Evolutionary conservation across 2,329 filamentous ascomycete species (phyloP).

Genomic region (Penicillium palitans): DNA sequence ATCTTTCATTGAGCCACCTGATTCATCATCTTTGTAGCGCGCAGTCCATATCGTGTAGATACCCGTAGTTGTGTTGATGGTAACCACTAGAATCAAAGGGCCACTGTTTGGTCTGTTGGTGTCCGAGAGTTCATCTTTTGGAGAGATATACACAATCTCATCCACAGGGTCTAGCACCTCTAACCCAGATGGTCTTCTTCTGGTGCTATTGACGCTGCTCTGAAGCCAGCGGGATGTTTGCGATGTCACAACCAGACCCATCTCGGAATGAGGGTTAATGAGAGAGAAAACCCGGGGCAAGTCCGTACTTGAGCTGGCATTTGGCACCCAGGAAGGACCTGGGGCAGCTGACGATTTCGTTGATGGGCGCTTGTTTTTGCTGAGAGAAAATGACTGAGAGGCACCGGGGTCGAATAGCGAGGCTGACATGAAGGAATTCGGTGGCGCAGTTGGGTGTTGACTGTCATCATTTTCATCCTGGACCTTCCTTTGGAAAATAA

Average conservation of each 20-base stretch:
- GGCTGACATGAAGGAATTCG: constrained; percentile 80
- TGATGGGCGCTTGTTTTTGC: constrained; percentile 47
- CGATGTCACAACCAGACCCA: constrained; percentile 74
- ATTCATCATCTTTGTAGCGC: constrained; percentile 70
- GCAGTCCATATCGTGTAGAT: constrained; percentile 84
- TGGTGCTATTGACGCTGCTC: constrained; percentile 28
- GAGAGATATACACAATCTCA: constrained; percentile 79
- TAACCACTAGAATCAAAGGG: constrained; percentile 72
- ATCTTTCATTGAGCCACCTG: constrained; percentile 44
- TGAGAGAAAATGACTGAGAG: constrained; percentile 35
- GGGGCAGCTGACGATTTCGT: constrained; percentile 51
- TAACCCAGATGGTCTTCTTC: constrained; percentile 32
- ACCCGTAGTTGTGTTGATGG: constrained; percentile 72
- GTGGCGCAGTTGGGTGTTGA: constrained; percentile 59
- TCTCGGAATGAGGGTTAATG: constrained; percentile 79
- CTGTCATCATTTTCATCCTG: constrained; percentile 31
- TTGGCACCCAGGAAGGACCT: constrained; percentile 58
- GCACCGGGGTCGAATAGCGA: constrained; percentile 47
- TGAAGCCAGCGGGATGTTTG: constrained; percentile 36
- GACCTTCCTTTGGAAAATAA: constrained; percentile 81
- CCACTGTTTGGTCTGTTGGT: constrained; percentile 42
- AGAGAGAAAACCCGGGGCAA: constrained; percentile 71
- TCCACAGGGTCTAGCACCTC: constrained; percentile 73
- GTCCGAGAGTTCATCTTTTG: constrained; percentile 53
- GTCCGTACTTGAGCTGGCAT: constrained; percentile 58